Base-by-base conservation (phyloP, 2,329 filamentous ascomycete genomes). In the Penicillium sp. region DNA sequence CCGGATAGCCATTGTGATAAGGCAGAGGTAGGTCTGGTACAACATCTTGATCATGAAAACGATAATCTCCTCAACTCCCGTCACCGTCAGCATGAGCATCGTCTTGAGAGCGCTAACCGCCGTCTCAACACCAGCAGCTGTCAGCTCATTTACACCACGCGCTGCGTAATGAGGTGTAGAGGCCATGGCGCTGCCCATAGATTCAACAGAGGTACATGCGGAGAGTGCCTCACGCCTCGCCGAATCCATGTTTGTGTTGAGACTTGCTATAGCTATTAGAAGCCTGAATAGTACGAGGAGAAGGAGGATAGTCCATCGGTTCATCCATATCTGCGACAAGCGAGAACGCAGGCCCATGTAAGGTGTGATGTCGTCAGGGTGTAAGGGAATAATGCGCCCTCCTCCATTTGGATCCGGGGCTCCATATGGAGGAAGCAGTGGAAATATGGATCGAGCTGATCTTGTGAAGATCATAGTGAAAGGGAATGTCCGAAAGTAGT, bases 141-240 rank as follows among this genome's bases (percentile, higher is more conserved):
- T 90, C 69, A 98, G 81, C 62, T 92, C 86, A 79, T 99, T 99
- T 74, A 97, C 89, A 58, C 95, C 95, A 56, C 86, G 83, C 2
- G 93, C 91, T 75, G 98, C 89, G 79, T 97, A 98, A 78, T 97
- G 91, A 61, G 95, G 95, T 93, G 98, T 97, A 44, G 95, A 98
- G 45, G 94, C 95, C 92, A 99, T 94, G 64, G 92, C 86, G 75
- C 93, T 97, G 66, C 94, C 95, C 69, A 96, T 87, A 68, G 92
- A 92, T 81, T 99, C 94, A 52, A 98, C 94, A 75, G 91, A 91
- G 61, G 89, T 92, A 78, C 95, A 99, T 66, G 94, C 93, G 56
- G 91, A 90, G 57, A 97, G 85, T 26, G 95, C 94, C 82, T 97
- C 89, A 60, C 82, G 78, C 76, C 92, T 90, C 52, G 95, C 94